phyloP scores from a whole-genome alignment of 2,329 filamentous ascomycete genomes.

The Fusarium sp. region DNA sequence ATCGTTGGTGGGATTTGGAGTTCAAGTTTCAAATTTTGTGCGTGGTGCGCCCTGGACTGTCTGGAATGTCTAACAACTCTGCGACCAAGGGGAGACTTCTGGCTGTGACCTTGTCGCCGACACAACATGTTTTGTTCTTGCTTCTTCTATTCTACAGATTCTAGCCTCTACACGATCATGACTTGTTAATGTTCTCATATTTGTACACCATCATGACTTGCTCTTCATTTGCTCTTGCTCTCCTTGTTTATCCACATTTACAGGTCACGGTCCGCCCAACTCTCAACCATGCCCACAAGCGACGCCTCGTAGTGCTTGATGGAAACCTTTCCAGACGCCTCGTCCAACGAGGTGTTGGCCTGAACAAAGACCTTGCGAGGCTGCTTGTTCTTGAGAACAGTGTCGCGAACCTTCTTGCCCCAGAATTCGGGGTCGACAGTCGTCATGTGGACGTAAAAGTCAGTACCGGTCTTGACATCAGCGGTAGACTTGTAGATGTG shows the following conservation, averaged over 20 bases:
- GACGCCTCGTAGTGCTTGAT: constrained; percentile 90
- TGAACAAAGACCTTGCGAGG: constrained; percentile 94
- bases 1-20: constrained; percentile 16
- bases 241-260: constrained; percentile 44
- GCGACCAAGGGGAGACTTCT: background rate
- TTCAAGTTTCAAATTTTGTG: constrained; percentile 28
- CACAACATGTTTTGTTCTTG: constrained; percentile 6
- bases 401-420: constrained; percentile 81
- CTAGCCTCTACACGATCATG: background rate
- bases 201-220: constrained; percentile 6
- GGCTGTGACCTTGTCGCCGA: background rate
- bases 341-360: constrained; percentile 84
- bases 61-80: constrained; percentile 5
- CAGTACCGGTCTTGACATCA: constrained; percentile 80
- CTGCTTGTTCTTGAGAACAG: constrained; percentile 81
- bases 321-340: constrained; percentile 75
- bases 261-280: constrained; percentile 75
- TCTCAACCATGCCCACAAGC: constrained; percentile 84
- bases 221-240: background rate
- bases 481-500: constrained; percentile 94
- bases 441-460: constrained; percentile 87
- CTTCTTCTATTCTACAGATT: constrained; percentile 34
- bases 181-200: constrained; percentile 5
- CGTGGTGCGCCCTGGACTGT: background rate
- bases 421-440: constrained; percentile 85